These are phyloP conservation scores for Mycosphaerelloides madeirae DNA, from an alignment of 2,329 filamentous ascomycete genomes.

Conservation along the genomic window DNA sequence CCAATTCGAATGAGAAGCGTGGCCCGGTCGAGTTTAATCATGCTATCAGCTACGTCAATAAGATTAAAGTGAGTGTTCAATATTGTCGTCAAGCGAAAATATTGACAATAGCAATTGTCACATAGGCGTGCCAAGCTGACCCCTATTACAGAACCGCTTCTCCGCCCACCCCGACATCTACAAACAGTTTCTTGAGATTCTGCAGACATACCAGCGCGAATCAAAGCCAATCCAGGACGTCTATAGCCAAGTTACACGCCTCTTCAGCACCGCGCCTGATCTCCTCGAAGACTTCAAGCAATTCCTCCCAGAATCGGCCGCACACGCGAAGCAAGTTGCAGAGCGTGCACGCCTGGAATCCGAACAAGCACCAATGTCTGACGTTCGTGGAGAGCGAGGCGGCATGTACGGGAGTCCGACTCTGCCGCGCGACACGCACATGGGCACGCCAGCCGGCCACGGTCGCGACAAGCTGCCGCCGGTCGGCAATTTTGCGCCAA, in stretches of 20 bases:
- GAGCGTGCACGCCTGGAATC: constrained; percentile 54
- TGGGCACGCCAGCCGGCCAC: constrained; percentile 31
- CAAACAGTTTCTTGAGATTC: constrained; percentile 96
- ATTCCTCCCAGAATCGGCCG: constrained; percentile 86
- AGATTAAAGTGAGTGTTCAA: constrained; percentile 78
- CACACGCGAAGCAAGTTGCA: constrained; percentile 56
- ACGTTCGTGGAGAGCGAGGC: constrained; percentile 50
- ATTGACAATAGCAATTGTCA: not conserved
- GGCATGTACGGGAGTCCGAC: constrained; percentile 39
- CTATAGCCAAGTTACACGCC: constrained; percentile 88
- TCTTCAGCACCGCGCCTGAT: constrained; percentile 91
- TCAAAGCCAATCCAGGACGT: constrained; percentile 98
- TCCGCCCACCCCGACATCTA: constrained; percentile 96
- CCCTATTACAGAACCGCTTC: constrained; percentile 74
- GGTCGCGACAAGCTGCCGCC: constrained; percentile 62
- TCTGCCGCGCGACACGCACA: constrained; percentile 34
- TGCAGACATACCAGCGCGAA: constrained; percentile 96
- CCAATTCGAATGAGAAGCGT: constrained; percentile 62
- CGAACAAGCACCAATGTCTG: constrained; percentile 63
- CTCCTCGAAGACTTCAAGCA: constrained; percentile 98
- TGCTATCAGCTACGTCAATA: constrained; percentile 98
- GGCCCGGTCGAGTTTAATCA: constrained; percentile 98
- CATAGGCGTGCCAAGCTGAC: not conserved
- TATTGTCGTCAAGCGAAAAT: not conserved
- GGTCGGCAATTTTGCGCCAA: constrained; percentile 88